Evolutionary conservation across 768 basidiomycete species (phyloP), one percentile per base, ranked within the genome.

Genomic region (Sporobolomyces pararoseus): DNA sequence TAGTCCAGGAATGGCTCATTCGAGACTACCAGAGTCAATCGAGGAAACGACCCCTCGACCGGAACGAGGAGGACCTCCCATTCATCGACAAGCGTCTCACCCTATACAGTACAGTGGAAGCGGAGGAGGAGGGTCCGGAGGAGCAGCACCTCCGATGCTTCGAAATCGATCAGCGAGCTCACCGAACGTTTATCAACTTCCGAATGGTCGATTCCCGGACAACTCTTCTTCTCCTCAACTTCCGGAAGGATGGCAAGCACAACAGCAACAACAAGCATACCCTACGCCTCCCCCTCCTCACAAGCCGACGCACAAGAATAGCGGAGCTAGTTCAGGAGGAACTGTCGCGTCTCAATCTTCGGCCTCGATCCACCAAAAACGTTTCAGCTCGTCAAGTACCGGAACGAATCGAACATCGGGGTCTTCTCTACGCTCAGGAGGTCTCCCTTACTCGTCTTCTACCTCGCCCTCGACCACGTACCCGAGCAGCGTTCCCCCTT

Each of bases 131-230:
- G n/a, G n/a, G n/a, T n/a, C n/a, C n/a, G n/a, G n/a, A n/a, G n/a
- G 75, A 70, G 55, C 58, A 5, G 58, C 76, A 12, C 73, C 79
- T 4, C 76, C 80, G 6, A 75, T 78, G 34, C 59, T 81, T 13
- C 79, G 82, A 23, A 80, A 74, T 63, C 76, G 82, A 64, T 79
- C 79, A 21, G 81, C 80, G 3, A 80, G 79, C 21, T 79, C 78
- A 39, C 81, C 82, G 13, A 80, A 81, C 57, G 80, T 81, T 39
- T 81, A 81, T 73, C 79, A 79, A 63, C 42, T 50, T 37, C 55
- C 71, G 29, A 47, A 61, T 27, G 68, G 66, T 34, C 65, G 66
- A 1, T 66, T 67, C 39, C 63, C 50, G 29, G 58, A 67, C 37
- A 46, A 37, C 21, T 34, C 61, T 21, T 46, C 62, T 32, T 60